A percentile compares a stretch with the other conserved stretches of the same genome.
phyloP scores from a whole-genome alignment of 2,329 filamentous ascomycete genomes.

The Clonostachys solani region DNA sequence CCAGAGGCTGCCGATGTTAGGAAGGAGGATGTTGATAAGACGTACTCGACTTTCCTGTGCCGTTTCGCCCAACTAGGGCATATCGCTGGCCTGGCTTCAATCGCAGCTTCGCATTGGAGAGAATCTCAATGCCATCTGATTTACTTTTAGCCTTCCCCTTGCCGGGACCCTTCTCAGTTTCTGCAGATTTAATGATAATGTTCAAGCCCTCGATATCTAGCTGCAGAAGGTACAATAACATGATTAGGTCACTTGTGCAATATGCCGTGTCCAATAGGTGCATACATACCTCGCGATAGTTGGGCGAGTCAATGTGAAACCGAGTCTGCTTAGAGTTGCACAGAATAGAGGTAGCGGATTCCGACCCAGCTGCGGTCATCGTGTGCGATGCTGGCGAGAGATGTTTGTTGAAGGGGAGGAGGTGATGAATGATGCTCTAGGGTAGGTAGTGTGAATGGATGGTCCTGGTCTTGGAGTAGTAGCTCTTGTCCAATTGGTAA shows the following conservation, averaged over 20 bases:
- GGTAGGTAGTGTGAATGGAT: no score
- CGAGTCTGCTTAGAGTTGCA: constrained; percentile 65
- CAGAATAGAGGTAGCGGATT: constrained; percentile 49
- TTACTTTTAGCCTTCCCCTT: constrained; percentile 46
- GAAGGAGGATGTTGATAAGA: not conserved
- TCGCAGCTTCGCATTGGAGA: constrained; percentile 64
- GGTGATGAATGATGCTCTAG: no score
- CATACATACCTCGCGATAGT: constrained; percentile 47
- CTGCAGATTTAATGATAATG: constrained; percentile 54
- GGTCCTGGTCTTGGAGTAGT: no score
- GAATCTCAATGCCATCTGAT: constrained; percentile 56
- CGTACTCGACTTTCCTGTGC: constrained; percentile 77
- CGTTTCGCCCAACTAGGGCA: constrained; percentile 76
- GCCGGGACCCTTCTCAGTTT: constrained; percentile 21
- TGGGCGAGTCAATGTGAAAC: constrained; percentile 55
- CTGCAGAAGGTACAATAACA: constrained; percentile 22
- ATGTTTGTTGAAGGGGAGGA: no score
- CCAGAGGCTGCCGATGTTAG: not conserved
- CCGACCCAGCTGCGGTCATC: constrained; percentile 44
- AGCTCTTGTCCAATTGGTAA: no score
- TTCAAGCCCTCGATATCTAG: constrained; percentile 70
- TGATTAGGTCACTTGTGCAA: not conserved
- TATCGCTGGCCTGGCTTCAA: constrained; percentile 72
- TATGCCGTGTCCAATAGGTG: not conserved
- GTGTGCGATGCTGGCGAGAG: no score